phyloP scores from a whole-genome alignment of 1,139 yeast genomes.

The Yamadazyma taylorii region DNA sequence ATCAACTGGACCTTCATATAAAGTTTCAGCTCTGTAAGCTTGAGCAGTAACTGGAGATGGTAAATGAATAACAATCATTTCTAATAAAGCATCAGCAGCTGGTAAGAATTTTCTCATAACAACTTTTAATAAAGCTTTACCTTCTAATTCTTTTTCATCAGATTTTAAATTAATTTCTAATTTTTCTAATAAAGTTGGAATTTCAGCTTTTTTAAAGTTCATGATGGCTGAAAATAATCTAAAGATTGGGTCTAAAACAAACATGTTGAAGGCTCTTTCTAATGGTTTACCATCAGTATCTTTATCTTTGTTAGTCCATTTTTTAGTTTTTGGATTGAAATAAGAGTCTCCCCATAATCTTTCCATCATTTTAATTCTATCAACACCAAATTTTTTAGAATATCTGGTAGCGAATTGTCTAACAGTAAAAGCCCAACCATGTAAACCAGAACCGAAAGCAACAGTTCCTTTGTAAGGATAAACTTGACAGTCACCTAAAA shows the following conservation, averaged over 20 bases:
- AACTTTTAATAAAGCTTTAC: conserved; percentile 96
- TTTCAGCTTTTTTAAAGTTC: conserved; percentile 83
- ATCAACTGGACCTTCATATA: conserved; percentile 99
- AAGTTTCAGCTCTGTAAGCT: conserved; percentile 97
- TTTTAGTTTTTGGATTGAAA: conserved; percentile 99
- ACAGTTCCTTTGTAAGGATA: conserved; percentile 99
- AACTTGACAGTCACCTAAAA: conserved; percentile 95
- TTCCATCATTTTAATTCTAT: conserved; percentile 96
- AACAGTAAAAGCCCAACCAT: conserved; percentile 99
- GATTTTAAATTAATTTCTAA: conserved; percentile 88
- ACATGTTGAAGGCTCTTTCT: conserved; percentile 99
- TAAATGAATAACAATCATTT: conserved; percentile 97
- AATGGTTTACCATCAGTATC: conserved; percentile 94
- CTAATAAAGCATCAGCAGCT: conserved; percentile 99
- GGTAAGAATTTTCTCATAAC: conserved; percentile 99
- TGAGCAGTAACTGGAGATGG: conserved; percentile 99
- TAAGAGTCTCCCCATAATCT: conserved; percentile 99
- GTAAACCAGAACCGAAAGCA: conserved; percentile 99
- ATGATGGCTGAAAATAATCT: conserved; percentile 58
- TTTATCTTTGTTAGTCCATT: conserved; percentile 96
- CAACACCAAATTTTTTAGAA: conserved; percentile 99
- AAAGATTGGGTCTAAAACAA: conserved; percentile 98
- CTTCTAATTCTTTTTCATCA: conserved; percentile 97
- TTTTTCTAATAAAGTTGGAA: conserved; percentile 84
- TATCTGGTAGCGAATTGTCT: conserved; percentile 98